Evolutionary conservation across 805 yeast genomes (phyloP), one percentile per base, ranked within the genome.

Genomic region (Schwanniomyces polymorphus): DNA sequence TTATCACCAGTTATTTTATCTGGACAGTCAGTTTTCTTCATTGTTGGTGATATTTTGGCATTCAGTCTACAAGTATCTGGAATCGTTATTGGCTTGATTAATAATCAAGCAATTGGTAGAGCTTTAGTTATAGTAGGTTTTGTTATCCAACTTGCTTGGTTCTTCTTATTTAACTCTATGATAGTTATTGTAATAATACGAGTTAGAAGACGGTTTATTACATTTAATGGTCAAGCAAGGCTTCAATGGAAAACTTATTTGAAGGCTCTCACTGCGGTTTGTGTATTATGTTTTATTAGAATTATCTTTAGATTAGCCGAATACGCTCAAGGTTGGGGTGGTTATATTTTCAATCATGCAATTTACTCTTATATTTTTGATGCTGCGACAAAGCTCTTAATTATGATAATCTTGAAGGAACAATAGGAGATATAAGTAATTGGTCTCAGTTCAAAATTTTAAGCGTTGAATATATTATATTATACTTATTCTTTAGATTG

Each of bases 21-120:
- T 38, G 56, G 46, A 34, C 51, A 56, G 8, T 62, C 68, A 2
- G 48, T 49, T 5, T 42, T 63, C 12, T 65, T 65, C 53, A 64
- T 66, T 7, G 7, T 47, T 16, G 67, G 67, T 17, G 71, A 66
- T 49, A 52, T 65, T 7, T n/a, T 57, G 3, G 55, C 64, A 29
- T 59, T 65, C 39, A 44, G 58, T 7, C 27, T 66, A 33, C 71
- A 66, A 51, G 60, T 58, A 11, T 50, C 53, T 14, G 72, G 72
- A 27, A 38, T 38, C 68, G 65, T 43, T 68, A 67, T 4, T 17
- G 61, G 38, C 65, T 57, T 59, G 50, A 43, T 43, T 18, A 17
- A 27, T 14, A 34, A 35, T 8, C 16, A 33, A 17, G 6, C 35
- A 2, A 23, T 27, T n/a, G 28, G 31, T 2, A 38, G 45, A 1